These are phyloP conservation scores for Kentomonas sorsogonicus DNA, from an alignment of 208 protist species.

Conservation along the genomic window DNA sequence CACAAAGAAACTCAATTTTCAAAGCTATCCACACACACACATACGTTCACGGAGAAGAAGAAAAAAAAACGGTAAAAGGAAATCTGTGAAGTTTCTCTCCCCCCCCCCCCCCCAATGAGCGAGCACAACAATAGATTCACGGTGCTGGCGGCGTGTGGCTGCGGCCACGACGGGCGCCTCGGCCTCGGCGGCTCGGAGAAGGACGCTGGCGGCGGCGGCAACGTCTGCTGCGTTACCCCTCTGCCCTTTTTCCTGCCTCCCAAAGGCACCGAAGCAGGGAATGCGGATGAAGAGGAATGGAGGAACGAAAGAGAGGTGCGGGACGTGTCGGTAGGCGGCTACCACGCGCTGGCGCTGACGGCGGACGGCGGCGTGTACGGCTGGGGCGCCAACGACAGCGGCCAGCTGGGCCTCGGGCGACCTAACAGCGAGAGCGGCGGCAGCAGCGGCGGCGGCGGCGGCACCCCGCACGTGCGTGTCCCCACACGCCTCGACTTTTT, in stretches of 20 bases:
- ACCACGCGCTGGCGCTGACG: conserved; percentile 78
- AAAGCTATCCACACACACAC: no score
- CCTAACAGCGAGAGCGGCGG: conserved; percentile 13
- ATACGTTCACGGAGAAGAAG: no score
- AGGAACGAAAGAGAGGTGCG: conserved; percentile 12
- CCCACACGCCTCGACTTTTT: background rate
- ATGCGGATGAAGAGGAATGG: conserved; percentile 6
- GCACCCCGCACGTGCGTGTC: background rate
- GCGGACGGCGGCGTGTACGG: conserved; percentile 52
- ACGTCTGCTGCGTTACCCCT: background rate
- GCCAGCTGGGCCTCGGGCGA: conserved; percentile 70
- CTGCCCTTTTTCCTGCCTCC: background rate
- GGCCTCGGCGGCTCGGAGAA: background rate
- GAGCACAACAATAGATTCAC: background rate
- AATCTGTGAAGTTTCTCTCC: no score
- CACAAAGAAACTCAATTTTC: no score
- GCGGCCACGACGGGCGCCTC: conserved; percentile 6
- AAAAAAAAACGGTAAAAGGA: no score
- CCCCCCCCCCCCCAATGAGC: no score
- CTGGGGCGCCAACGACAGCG: conserved; percentile 67
- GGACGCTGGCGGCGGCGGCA: background rate
- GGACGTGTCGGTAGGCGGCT: conserved; percentile 60
- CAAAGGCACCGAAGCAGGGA: background rate
- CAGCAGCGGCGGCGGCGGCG: background rate
- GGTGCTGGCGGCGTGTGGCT: conserved; percentile 1